Conservation (phyloP, 257 asterid genomes). For the Craterostigma plantagineum region DNA sequence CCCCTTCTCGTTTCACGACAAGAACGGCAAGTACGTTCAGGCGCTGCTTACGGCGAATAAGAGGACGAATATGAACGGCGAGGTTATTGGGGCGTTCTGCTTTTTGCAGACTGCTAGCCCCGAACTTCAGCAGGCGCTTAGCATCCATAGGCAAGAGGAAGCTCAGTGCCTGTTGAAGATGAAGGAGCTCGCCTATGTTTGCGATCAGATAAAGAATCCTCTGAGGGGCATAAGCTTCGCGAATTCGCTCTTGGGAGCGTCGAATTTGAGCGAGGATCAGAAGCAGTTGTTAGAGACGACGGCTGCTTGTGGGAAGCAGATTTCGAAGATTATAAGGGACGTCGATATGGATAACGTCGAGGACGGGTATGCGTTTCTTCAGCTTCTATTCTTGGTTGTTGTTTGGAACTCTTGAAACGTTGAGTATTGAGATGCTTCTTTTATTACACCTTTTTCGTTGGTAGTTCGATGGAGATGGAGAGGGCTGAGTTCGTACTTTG, state of each 20-base stretch:
- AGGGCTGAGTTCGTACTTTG: slow-evolving; percentile 43
- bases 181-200: slow-evolving; percentile 76
- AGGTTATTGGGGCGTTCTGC: slow-evolving; percentile 72
- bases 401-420: too few relatives aligned
- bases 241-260: slow-evolving; percentile 58
- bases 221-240: slow-evolving; percentile 65
- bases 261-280: slow-evolving; percentile 54
- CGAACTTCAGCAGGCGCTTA: slow-evolving; percentile 47
- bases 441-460: too few relatives aligned
- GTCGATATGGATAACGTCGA: slow-evolving; percentile 51
- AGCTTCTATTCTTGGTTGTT: too few relatives aligned
- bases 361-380: slow-evolving; percentile 8
- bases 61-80: slow-evolving; percentile 59
- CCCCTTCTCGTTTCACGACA: slow-evolving; percentile 23
- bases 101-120: slow-evolving; percentile 73
- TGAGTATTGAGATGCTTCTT: too few relatives aligned
- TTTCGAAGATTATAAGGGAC: slow-evolving; percentile 65
- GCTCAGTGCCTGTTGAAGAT: slow-evolving; percentile 29
- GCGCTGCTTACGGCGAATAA: slow-evolving; percentile 17
- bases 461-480: slow-evolving; percentile 59
- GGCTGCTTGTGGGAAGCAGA: slow-evolving; percentile 79
- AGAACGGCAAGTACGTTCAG: slow-evolving; percentile 48
- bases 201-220: slow-evolving; percentile 72
- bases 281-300: slow-evolving; percentile 71
- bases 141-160: slow-evolving; percentile 51